Evolutionary conservation across 2,329 filamentous ascomycete species (phyloP), one percentile per base, ranked within the genome.

Genomic region (Neonectria faginata): DNA sequence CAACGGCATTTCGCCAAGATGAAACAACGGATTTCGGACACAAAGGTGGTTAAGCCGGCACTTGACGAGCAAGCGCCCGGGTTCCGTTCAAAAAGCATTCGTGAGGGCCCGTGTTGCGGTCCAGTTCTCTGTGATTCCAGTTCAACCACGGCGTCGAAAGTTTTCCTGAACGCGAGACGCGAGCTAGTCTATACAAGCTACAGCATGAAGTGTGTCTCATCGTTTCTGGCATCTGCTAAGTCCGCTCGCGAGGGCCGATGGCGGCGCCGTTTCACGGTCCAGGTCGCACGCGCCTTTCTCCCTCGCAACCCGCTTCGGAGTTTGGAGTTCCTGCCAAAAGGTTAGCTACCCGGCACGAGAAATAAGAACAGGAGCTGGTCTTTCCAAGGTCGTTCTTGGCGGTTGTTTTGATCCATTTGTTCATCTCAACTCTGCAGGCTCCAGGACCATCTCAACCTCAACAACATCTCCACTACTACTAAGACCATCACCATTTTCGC

Each of bases 231-330:
- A 63, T 42, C 14, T 12, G 11, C 22, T 58, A 64, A 66, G 39
- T 66, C 64, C 64, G 60, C 31, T 27, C 52, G 52, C 39, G 59
- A 53, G 16, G 8, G 18, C 41, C 52, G 52, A 57, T 22, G 11
- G 33, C 8, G 14, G 53, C 16, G 22, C 27, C 20, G 20, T 48
- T 58, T 58, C 48, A 27, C 42, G 2, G 25, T 31, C 6, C 20
- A 58, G 25, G 64, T 56, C 31, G 51, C 36, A 63, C 60, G 33
- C 31, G 7, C 50, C 50, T 16, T 42, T 33, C 45, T 22, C 29
- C 3, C 9, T 29, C 16, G 45, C 44, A 53, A 12, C 27, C 25
- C 8, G 12, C 11, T 14, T n/a, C 18, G 5, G 18, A 6, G 41
- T 39, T 36, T 42, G 54, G 14, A 18, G 31, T 48, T 51, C 33